Evolutionary conservation across 2,329 filamentous ascomycete genomes (phyloP).

Genomic region (Emydomyces testavorans): DNA sequence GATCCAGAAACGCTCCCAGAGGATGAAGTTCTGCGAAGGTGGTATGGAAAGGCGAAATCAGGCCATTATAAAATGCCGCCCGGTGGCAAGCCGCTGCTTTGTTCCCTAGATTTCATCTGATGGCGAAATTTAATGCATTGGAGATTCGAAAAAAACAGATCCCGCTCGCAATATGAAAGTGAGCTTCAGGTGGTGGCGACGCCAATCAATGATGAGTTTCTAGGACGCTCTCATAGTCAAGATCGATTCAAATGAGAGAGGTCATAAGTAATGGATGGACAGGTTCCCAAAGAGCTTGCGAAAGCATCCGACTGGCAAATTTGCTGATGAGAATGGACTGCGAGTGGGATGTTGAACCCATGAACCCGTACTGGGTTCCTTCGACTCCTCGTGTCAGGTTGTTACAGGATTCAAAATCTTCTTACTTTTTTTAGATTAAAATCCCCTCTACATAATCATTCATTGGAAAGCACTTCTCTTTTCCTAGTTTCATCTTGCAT

Average conservation of each 20-base stretch:
- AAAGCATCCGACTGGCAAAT: not conserved
- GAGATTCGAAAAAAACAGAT: not conserved
- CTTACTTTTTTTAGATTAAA: constrained; percentile 1
- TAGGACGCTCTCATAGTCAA: not conserved
- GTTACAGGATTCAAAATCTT: constrained; percentile 5
- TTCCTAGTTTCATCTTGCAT: constrained; percentile 7
- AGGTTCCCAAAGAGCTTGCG: not conserved
- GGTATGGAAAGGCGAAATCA: no score
- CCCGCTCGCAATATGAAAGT: not conserved
- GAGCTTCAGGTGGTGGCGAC: not conserved
- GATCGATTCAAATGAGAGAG: not conserved
- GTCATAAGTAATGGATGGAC: not conserved
- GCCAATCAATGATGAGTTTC: not conserved
- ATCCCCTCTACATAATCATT: not conserved
- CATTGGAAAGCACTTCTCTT: not conserved
- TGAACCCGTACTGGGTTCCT: not conserved
- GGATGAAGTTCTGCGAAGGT: no score
- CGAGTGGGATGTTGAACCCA: not conserved
- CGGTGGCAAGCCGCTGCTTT: no score
- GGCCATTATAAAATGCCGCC: no score
- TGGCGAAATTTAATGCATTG: no score
- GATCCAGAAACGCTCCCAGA: no score
- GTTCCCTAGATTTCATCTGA: not conserved
- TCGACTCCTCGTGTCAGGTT: constrained; percentile 3
- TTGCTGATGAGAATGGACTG: not conserved